phyloP scores from a whole-genome alignment of 805 yeast species.

The Candida chauliodis region DNA sequence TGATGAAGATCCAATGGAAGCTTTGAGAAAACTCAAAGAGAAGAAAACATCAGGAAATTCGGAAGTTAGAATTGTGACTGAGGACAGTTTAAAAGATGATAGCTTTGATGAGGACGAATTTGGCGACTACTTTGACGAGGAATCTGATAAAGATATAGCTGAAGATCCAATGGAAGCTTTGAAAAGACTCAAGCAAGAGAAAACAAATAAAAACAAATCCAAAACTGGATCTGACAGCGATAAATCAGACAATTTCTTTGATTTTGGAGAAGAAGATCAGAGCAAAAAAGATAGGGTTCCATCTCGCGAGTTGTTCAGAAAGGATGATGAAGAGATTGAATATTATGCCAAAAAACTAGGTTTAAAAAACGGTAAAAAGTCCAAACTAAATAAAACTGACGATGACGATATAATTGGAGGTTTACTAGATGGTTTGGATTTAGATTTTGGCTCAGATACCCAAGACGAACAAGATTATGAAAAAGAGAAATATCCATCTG shows the following conservation, averaged over 20 bases:
- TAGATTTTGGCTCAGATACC: slow-evolving; percentile 33
- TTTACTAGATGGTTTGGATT: slow-evolving; percentile 71
- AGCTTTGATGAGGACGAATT: slow-evolving; percentile 10
- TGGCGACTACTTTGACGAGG: slow-evolving; percentile 12
- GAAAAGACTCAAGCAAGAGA: slow-evolving; percentile 15
- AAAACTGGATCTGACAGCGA: slow-evolving; percentile 9
- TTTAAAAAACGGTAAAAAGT: slow-evolving; percentile 49
- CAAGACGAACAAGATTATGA: slow-evolving; percentile 13
- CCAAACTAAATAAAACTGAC: slow-evolving; percentile 44
- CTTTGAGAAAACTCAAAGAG: slow-evolving; percentile 14
- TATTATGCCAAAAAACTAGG: slow-evolving; percentile 84
- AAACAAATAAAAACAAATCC: slow-evolving; percentile 6
- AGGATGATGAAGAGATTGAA: slow-evolving; percentile 75
- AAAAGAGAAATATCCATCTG: slow-evolving; percentile 24
- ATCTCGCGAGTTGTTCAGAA: slow-evolving; percentile 43
- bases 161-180: slow-evolving; percentile 14
- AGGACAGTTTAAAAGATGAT: slow-evolving; percentile 27
- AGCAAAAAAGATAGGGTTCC: too few species aligned
- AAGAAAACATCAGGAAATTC: slow-evolving; percentile 10
- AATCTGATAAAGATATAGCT: slow-evolving; percentile 12
- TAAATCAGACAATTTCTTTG: slow-evolving; percentile 16
- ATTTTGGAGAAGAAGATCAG: too few species aligned
- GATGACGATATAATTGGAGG: slow-evolving; percentile 81
- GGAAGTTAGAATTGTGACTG: slow-evolving; percentile 24
- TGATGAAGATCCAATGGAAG: slow-evolving; percentile 16